These are phyloP conservation scores for Penicillium sp. DNA, from an alignment of 2,329 filamentous ascomycete species.

Conservation along the genomic window DNA sequence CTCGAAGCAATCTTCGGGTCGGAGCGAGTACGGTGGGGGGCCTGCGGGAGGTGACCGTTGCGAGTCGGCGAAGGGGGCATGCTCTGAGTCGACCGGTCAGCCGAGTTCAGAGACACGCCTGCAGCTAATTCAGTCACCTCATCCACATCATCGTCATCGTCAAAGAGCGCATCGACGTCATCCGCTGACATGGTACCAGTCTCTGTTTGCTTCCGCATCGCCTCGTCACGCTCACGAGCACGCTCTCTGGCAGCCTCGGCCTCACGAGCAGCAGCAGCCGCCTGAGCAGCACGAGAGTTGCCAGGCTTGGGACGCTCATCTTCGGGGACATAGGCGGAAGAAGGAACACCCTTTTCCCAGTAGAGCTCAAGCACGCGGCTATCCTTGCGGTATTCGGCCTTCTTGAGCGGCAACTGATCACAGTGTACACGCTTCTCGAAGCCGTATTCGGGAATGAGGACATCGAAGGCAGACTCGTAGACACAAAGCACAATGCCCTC, in stretches of 20 bases:
- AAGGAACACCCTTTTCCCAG: slow-evolving; percentile 99
- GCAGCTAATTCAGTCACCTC: slow-evolving; percentile 90
- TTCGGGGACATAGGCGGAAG: slow-evolving; percentile 92
- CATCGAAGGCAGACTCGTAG: slow-evolving; percentile 97
- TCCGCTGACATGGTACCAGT: slow-evolving; percentile 92
- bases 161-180: slow-evolving; percentile 92
- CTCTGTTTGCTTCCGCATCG: slow-evolving; percentile 88
- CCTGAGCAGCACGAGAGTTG: slow-evolving; percentile 71
- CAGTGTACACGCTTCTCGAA: slow-evolving; percentile 99
- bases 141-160: slow-evolving; percentile 83
- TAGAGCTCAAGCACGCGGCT: slow-evolving; percentile 92
- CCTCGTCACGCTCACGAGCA: slow-evolving; percentile 85
- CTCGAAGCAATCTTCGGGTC: slow-evolving; percentile 83
- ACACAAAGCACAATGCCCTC: slow-evolving; percentile 96
- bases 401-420: slow-evolving; percentile 93
- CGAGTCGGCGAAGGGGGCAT: slow-evolving; percentile 88
- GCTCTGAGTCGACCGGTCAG: slow-evolving; percentile 88
- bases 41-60: slow-evolving; percentile 65
- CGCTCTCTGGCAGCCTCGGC: slow-evolving; percentile 79
- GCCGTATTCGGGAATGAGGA: slow-evolving; percentile 95
- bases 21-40: slow-evolving; percentile 83
- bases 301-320: slow-evolving; percentile 90
- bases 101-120: slow-evolving; percentile 74
- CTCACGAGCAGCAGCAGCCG: slow-evolving; percentile 73
- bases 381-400: slow-evolving; percentile 98